phyloP scores from a whole-genome alignment of 2,329 filamentous ascomycete genomes.

The Xylariales sp. region DNA sequence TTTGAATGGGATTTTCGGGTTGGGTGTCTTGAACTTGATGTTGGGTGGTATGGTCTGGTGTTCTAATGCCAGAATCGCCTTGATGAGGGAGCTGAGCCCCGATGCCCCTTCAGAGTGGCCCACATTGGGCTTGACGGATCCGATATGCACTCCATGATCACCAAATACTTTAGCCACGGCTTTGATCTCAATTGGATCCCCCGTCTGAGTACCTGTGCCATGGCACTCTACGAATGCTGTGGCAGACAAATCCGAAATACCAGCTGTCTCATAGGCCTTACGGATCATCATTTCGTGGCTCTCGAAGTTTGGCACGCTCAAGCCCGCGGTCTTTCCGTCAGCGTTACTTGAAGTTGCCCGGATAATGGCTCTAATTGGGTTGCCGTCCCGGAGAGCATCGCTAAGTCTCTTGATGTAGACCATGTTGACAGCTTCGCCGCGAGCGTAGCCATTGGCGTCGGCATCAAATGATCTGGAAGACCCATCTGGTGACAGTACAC shows the following conservation, averaged over 20 bases:
- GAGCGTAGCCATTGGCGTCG: neutral
- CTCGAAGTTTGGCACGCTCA: neutral
- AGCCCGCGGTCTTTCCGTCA: neutral
- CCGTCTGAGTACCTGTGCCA: constrained; percentile 29
- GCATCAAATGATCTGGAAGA: neutral
- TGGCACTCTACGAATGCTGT: neutral
- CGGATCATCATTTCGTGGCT: neutral
- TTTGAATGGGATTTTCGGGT: constrained; percentile 19
- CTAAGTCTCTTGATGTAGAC: neutral
- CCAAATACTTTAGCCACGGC: neutral
- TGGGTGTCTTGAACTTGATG: constrained; percentile 22
- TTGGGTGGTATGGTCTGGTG: constrained; percentile 21
- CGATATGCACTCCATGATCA: constrained; percentile 10
- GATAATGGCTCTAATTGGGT: neutral
- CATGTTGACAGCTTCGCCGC: neutral
- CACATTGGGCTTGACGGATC: constrained; percentile 20
- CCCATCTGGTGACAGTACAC: neutral
- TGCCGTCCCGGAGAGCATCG: neutral
- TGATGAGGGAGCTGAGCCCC: constrained; percentile 22
- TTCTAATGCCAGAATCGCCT: constrained; percentile 15
- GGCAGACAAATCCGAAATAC: neutral
- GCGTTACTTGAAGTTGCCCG: neutral
- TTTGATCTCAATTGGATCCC: neutral
- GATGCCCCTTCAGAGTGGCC: constrained; percentile 22
- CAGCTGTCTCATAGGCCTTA: neutral